Percentiles rank a stretch among this genome's conserved stretches.
Evolutionary conservation across 306 rosid genomes (phyloP).

Genomic region (Cucurbita maxima): DNA sequence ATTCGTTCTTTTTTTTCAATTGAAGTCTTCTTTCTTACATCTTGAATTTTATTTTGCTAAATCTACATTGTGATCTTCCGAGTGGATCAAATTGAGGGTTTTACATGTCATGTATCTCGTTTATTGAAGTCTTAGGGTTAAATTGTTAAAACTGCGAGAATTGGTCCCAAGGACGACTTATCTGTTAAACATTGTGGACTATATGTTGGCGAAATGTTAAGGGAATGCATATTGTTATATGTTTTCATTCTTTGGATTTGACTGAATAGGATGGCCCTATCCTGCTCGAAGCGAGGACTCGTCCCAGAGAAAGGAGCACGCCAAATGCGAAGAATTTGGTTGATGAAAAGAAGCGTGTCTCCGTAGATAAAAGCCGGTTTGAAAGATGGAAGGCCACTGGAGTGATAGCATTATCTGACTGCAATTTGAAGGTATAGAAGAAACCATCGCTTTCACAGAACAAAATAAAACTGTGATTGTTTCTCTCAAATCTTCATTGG

Average conservation of each 20-base stretch:
- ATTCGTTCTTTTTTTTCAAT: background rate
- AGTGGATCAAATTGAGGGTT: background rate
- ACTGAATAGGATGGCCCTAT: constrained; percentile 52
- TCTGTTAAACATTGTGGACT: background rate
- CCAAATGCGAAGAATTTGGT: constrained; percentile 12
- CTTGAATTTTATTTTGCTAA: background rate
- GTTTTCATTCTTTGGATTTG: background rate
- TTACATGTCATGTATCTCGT: background rate
- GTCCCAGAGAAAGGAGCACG: constrained; percentile 32
- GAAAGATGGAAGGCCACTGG: constrained; percentile 63
- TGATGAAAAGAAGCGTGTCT: constrained; percentile 17
- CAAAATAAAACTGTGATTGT: background rate
- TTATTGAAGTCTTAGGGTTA: background rate
- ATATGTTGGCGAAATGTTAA: background rate
- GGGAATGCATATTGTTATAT: background rate
- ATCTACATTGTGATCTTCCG: background rate
- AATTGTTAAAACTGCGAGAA: background rate
- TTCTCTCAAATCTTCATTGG: background rate
- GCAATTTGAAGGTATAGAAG: constrained; percentile 59
- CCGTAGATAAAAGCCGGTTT: constrained; percentile 28
- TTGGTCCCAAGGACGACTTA: background rate
- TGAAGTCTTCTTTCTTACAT: background rate
- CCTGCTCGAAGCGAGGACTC: constrained; percentile 37
- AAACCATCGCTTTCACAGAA: background rate
- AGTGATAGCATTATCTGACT: constrained; percentile 63